These are phyloP conservation scores for Candida loeiensis DNA, from an alignment of 805 yeast species.

Conservation along the genomic window DNA sequence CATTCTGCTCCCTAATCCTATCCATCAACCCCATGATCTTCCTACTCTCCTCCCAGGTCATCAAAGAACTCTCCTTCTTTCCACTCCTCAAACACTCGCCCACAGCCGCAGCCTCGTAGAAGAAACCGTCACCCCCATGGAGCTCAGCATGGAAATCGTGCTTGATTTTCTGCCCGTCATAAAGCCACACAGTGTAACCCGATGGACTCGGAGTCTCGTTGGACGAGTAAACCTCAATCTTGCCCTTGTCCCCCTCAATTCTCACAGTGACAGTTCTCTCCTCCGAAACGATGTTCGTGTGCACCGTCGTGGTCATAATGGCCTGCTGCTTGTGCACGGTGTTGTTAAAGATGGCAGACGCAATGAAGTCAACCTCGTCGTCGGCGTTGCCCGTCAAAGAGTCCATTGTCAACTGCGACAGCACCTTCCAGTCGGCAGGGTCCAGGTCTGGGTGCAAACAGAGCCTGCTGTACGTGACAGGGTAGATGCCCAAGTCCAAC, in stretches of 20 bases:
- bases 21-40: slow-evolving; percentile 50
- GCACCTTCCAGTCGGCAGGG: slow-evolving; percentile 16
- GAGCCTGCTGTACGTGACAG: slow-evolving; percentile 36
- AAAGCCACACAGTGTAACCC: slow-evolving; percentile 15
- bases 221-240: slow-evolving; percentile 8
- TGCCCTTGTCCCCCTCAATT: slow-evolving; percentile 13
- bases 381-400: slow-evolving; percentile 28
- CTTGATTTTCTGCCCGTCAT: slow-evolving; percentile 16
- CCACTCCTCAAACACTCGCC: slow-evolving; percentile 44
- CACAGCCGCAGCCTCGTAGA: slow-evolving; percentile 54
- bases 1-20: slow-evolving; percentile 39
- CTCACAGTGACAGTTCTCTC: slow-evolving; percentile 8
- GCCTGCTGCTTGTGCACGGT: slow-evolving; percentile 42
- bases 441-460: slow-evolving; percentile 18
- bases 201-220: slow-evolving; percentile 16
- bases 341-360: slow-evolving; percentile 36
- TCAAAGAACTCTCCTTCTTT: slow-evolving; percentile 28
- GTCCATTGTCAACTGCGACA: slow-evolving; percentile 26
- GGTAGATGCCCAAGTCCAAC: slow-evolving; percentile 54
- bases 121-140: slow-evolving; percentile 45
- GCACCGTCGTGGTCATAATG: slow-evolving; percentile 23
- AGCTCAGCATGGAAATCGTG: slow-evolving; percentile 20
- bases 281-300: slow-evolving; percentile 4
- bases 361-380: slow-evolving; percentile 42
- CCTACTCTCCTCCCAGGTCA: slow-evolving; percentile 46